phyloP scores from a whole-genome alignment of 2,329 filamentous ascomycete genomes.

The Pyrenochaeta sp. region DNA sequence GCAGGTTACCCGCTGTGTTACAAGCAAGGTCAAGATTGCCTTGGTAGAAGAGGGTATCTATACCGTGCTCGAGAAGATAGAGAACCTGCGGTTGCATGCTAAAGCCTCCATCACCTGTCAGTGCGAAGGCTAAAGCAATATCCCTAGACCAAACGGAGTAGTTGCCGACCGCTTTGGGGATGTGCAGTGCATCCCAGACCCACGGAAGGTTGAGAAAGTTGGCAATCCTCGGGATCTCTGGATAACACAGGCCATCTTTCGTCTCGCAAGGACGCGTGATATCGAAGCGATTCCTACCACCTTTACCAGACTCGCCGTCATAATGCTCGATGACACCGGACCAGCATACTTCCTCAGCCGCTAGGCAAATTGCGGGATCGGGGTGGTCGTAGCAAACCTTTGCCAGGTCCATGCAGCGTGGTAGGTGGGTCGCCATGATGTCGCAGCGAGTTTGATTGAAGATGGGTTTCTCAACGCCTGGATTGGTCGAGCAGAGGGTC shows the following conservation, averaged over 20 bases:
- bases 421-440: conserved; percentile 56
- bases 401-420: conserved; percentile 55
- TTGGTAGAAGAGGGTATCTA: conserved; percentile 53
- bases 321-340: conserved; percentile 52
- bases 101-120: conserved; percentile 38
- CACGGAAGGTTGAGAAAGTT: conserved; percentile 46
- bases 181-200: conserved; percentile 44
- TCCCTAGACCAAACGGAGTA: conserved; percentile 39
- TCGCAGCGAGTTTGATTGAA: conserved; percentile 59
- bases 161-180: conserved; percentile 44
- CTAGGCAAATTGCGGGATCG: conserved; percentile 53
- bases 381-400: conserved; percentile 52
- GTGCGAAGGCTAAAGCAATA: conserved; percentile 37
- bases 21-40: conserved; percentile 54
- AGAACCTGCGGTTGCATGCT: conserved; percentile 46
- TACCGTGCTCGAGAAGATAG: conserved; percentile 46
- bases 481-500: conserved; percentile 58
- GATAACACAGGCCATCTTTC: conserved; percentile 51
- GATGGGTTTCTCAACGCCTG: conserved; percentile 52
- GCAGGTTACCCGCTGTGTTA: conserved; percentile 51
- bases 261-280: conserved; percentile 52
- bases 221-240: conserved; percentile 35
- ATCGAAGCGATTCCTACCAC: conserved; percentile 56
- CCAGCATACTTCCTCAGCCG: conserved; percentile 49
- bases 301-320: conserved; percentile 51